These are phyloP conservation scores for Pseudocercospora eumusae DNA, from an alignment of 2,329 filamentous ascomycete genomes.

Conservation along the genomic window DNA sequence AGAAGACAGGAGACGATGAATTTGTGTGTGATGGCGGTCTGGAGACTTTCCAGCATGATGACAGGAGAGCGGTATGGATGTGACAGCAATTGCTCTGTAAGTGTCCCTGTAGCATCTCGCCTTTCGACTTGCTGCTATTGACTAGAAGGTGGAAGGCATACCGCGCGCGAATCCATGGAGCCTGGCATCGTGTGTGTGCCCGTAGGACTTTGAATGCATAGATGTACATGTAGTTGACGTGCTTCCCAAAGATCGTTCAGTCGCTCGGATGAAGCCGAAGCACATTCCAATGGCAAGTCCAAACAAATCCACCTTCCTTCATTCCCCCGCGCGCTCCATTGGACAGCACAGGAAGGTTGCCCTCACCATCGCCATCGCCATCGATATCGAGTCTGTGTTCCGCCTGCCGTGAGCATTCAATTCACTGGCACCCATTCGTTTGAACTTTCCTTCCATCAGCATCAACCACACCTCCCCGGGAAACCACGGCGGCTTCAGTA, in stretches of 20 bases:
- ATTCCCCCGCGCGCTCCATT: background rate
- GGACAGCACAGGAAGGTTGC: no score
- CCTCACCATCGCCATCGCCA: no score
- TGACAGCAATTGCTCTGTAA: background rate
- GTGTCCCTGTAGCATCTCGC: background rate
- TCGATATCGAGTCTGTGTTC: background rate
- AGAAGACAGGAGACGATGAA: background rate
- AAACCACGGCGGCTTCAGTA: background rate
- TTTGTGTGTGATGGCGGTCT: no score
- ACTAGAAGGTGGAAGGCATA: no score
- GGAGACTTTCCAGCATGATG: background rate
- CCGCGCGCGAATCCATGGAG: background rate
- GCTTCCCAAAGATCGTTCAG: background rate
- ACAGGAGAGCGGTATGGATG: background rate
- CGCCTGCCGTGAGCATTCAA: slow-evolving; percentile 7
- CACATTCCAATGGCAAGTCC: background rate
- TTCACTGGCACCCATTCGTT: background rate
- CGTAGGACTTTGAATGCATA: background rate
- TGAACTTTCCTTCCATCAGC: slow-evolving; percentile 4
- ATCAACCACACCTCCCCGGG: slow-evolving; percentile 6
- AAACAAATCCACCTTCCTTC: background rate
- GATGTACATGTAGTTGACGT: background rate
- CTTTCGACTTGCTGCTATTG: background rate
- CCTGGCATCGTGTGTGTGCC: background rate
- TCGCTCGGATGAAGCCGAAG: background rate